These are phyloP conservation scores for Gliomastix tumulicola DNA, from an alignment of 2,329 filamentous ascomycete genomes.

Conservation along the genomic window DNA sequence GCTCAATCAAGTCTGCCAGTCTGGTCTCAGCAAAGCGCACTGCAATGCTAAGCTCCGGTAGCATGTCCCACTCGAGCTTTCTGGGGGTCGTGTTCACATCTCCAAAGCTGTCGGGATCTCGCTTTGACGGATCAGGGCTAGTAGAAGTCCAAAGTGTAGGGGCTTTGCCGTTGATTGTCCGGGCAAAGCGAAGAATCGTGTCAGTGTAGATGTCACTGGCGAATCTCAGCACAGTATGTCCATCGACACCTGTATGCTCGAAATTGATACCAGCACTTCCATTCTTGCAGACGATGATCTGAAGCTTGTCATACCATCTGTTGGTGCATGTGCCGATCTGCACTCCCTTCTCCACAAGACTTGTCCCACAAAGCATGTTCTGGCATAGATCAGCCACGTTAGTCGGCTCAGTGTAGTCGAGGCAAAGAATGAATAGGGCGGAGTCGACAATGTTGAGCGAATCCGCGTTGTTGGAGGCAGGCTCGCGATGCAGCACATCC, in stretches of 20 bases:
- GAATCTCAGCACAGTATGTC: constrained; percentile 92
- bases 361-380: constrained; percentile 97
- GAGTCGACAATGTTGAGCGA: constrained; percentile 94
- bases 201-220: constrained; percentile 96
- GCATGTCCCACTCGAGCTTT: constrained; percentile 97
- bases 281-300: constrained; percentile 99
- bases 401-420: constrained; percentile 84
- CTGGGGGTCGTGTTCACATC: constrained; percentile 91
- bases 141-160: constrained; percentile 86
- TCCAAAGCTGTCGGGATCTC: constrained; percentile 85
- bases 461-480: constrained; percentile 89
- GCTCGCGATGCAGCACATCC: constrained; percentile 79
- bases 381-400: constrained; percentile 82
- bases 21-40: constrained; percentile 93
- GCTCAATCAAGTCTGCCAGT: constrained; percentile 87
- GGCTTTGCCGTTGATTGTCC: constrained; percentile 89
- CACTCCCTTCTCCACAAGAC: constrained; percentile 82
- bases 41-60: constrained; percentile 82
- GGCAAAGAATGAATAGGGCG: constrained; percentile 82
- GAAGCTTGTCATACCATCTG: constrained; percentile 97
- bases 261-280: constrained; percentile 98
- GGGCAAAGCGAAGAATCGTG: constrained; percentile 91
- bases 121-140: constrained; percentile 87
- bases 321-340: constrained; percentile 98
- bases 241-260: constrained; percentile 95